Evolutionary conservation across 1,284 basidiomycete species (phyloP).

Genomic region (Laetiporus sulphureus): DNA sequence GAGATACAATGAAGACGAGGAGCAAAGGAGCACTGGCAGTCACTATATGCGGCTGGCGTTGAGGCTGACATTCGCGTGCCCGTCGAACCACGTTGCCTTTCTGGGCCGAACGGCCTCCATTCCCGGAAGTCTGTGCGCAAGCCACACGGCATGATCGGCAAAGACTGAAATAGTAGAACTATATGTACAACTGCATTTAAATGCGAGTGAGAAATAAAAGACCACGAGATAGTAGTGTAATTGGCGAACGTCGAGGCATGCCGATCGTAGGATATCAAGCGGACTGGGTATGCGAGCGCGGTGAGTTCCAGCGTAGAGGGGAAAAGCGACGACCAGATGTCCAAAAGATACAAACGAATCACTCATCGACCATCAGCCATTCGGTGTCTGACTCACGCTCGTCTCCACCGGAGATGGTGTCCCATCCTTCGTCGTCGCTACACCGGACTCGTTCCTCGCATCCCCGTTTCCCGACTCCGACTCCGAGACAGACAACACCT

Average conservation of each 20-base stretch:
- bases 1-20: background rate
- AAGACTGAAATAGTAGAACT: background rate
- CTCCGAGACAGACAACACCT: slow-evolving; percentile 19
- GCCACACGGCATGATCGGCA: slow-evolving; percentile 1
- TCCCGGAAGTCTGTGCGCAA: background rate
- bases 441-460: slow-evolving; percentile 39
- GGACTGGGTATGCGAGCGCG: slow-evolving; percentile 23
- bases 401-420: slow-evolving; percentile 59
- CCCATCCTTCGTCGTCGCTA: slow-evolving; percentile 63
- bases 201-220: background rate
- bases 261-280: slow-evolving; percentile 7
- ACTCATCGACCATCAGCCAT: slow-evolving; percentile 71
- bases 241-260: background rate
- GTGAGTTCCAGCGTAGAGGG: slow-evolving; percentile 9
- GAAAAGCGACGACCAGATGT: slow-evolving; percentile 10
- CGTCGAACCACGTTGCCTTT: background rate
- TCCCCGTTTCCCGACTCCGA: slow-evolving; percentile 67
- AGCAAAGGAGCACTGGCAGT: background rate
- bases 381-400: slow-evolving; percentile 76
- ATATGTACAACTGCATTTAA: background rate
- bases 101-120: background rate
- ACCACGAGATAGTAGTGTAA: background rate
- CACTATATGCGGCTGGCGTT: background rate
- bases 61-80: slow-evolving; percentile 1
- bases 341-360: slow-evolving; percentile 15